phyloP scores from a whole-genome alignment of 257 asterid genomes.

The Solanum arcanum region DNA sequence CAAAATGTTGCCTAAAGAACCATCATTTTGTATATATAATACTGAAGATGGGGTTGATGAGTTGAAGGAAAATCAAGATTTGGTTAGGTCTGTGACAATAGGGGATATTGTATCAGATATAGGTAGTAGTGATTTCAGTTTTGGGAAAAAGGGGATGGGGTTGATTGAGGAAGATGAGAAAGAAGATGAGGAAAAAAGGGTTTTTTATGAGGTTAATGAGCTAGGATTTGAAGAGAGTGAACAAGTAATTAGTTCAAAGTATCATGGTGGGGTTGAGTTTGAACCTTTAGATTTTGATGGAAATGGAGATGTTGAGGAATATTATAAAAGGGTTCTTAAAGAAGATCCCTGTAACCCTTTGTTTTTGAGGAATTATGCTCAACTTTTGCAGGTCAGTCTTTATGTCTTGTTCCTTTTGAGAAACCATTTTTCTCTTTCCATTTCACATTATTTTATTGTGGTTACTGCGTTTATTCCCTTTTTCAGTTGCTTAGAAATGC shows the following conservation, averaged over 20 bases:
- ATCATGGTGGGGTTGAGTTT: not conserved
- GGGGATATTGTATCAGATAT: conserved; percentile 13
- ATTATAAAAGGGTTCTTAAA: conserved; percentile 18
- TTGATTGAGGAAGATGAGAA: not conserved
- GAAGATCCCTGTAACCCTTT: conserved; percentile 45
- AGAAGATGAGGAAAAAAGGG: conserved; percentile 1
- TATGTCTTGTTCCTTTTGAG: not conserved
- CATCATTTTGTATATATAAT: conserved; percentile 55
- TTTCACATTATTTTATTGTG: not conserved
- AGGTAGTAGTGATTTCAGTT: conserved; percentile 38
- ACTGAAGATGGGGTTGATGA: conserved; percentile 15
- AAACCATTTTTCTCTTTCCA: not conserved
- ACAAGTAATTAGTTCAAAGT: not conserved
- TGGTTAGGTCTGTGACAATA: conserved; percentile 9
- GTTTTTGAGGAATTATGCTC: conserved; percentile 55
- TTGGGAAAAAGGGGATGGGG: conserved; percentile 25
- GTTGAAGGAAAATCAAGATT: not conserved
- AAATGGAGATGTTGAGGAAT: conserved; percentile 22
- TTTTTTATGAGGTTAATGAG: conserved; percentile 13
- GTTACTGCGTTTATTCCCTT: not conserved
- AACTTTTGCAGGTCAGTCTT: conserved; percentile 49
- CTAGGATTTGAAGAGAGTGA: conserved; percentile 10
- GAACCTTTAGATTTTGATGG: conserved; percentile 4
- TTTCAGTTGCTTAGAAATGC: not conserved
- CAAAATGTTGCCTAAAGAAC: conserved; percentile 42